phyloP scores from a whole-genome alignment of 352 stramenopile genomes.

The Phytophthora fragariaefolia region DNA sequence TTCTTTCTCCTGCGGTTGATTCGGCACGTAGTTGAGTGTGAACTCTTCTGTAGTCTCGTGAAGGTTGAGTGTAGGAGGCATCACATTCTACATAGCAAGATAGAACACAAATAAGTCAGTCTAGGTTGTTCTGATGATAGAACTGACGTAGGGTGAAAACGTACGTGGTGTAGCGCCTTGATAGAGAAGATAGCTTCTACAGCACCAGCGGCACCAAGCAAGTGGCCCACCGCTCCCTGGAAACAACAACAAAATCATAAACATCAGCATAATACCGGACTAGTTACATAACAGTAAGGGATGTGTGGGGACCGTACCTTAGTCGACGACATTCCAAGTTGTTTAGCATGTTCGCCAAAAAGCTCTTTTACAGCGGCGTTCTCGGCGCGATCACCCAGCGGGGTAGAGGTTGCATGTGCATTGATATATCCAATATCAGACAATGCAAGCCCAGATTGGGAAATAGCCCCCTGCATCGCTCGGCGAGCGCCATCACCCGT shows the following conservation, averaged over 20 bases:
- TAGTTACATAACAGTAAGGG: too few species aligned
- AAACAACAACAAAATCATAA: background rate
- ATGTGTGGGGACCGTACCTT: too few species aligned
- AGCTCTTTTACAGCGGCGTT: slow-evolving; percentile 91
- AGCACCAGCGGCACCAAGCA: slow-evolving; percentile 96
- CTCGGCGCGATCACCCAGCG: slow-evolving; percentile 96
- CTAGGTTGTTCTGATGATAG: background rate
- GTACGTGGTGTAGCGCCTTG: slow-evolving; percentile 90
- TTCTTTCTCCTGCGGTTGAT: slow-evolving; percentile 70
- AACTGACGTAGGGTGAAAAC: slow-evolving; percentile 13
- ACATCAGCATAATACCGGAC: background rate
- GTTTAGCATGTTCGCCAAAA: slow-evolving; percentile 61
- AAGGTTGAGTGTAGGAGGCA: slow-evolving; percentile 96
- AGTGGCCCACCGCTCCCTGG: slow-evolving; percentile 92
- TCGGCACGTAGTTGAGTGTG: slow-evolving; percentile 87
- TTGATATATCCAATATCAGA: slow-evolving; percentile 98
- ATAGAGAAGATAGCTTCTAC: slow-evolving; percentile 97
- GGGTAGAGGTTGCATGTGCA: slow-evolving; percentile 98
- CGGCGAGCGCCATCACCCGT: slow-evolving; percentile 69
- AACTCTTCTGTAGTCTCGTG: slow-evolving; percentile 74
- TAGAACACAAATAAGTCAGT: slow-evolving; percentile 4
- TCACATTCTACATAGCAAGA: slow-evolving; percentile 65
- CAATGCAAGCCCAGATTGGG: slow-evolving; percentile 69
- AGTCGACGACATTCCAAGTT: slow-evolving; percentile 80
- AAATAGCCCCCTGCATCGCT: slow-evolving; percentile 93